Percentiles rank a stretch among this genome's conserved stretches.
These are phyloP conservation scores for Pichia sp. DNA, from an alignment of 1,139 yeast genomes.

Conservation along the genomic window DNA sequence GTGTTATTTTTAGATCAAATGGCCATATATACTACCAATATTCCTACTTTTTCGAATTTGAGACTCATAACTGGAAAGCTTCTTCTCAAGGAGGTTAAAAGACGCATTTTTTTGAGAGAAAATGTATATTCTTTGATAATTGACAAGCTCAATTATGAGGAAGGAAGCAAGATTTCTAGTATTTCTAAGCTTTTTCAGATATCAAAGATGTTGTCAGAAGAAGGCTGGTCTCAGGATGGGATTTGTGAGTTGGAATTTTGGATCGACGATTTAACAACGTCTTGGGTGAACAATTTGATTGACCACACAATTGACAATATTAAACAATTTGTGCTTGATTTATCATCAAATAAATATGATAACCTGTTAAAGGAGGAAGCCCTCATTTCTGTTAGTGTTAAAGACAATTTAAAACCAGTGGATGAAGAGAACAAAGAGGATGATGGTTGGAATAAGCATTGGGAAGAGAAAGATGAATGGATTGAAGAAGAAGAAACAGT, in stretches of 20 bases:
- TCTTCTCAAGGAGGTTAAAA: slow-evolving; percentile 17
- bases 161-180: slow-evolving; percentile 6
- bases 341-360: slow-evolving; percentile 10
- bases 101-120: slow-evolving; percentile 17
- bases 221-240: slow-evolving; percentile 26
- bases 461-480: slow-evolving; percentile 22
- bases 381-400: slow-evolving; percentile 7
- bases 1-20: slow-evolving; percentile 21
- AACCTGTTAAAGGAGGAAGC: slow-evolving; percentile 9
- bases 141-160: slow-evolving; percentile 14
- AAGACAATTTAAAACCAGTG: not conserved
- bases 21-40: slow-evolving; percentile 11
- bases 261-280: slow-evolving; percentile 25
- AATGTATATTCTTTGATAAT: slow-evolving; percentile 24
- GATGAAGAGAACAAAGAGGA: not conserved
- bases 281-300: slow-evolving; percentile 24
- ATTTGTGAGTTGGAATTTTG: slow-evolving; percentile 28
- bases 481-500: slow-evolving; percentile 20
- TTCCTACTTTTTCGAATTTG: slow-evolving; percentile 10
- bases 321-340: slow-evolving; percentile 16
- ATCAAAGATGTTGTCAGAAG: slow-evolving; percentile 17
- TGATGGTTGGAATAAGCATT: slow-evolving; percentile 22
- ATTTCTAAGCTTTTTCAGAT: slow-evolving; percentile 13
- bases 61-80: slow-evolving; percentile 17
- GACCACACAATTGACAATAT: slow-evolving; percentile 23